Percentiles rank a stretch among this genome's conserved stretches.
phyloP scores from a whole-genome alignment of 768 basidiomycete species.

The Rhizopogon sp. region DNA sequence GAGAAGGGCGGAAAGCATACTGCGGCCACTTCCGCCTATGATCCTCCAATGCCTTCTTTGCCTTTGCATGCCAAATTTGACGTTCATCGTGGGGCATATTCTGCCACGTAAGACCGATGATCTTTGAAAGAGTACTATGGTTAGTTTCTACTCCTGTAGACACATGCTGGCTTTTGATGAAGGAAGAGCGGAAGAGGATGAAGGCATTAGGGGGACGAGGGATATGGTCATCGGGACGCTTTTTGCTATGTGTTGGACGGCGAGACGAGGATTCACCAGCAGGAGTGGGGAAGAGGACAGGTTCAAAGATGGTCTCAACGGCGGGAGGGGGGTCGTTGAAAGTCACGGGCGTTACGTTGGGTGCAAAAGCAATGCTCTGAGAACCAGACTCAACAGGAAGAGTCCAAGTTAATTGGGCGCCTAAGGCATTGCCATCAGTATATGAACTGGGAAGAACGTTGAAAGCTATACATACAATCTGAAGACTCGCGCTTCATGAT shows the following conservation, averaged over 20 bases:
- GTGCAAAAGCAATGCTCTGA: slow-evolving; percentile 48
- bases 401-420: slow-evolving; percentile 43
- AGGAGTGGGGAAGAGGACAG: slow-evolving; percentile 55
- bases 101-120: slow-evolving; percentile 81
- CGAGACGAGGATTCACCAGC: slow-evolving; percentile 30
- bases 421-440: slow-evolving; percentile 21
- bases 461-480: slow-evolving; percentile 28
- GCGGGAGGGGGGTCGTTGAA: slow-evolving; percentile 45
- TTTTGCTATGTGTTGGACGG: slow-evolving; percentile 55
- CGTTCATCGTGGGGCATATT: slow-evolving; percentile 71
- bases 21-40: slow-evolving; percentile 68
- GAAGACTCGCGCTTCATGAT: slow-evolving; percentile 23
- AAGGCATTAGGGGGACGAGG: slow-evolving; percentile 85
- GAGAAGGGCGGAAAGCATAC: slow-evolving; percentile 69
- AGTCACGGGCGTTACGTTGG: slow-evolving; percentile 53
- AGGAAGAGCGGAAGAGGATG: slow-evolving; percentile 81
- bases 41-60: slow-evolving; percentile 66
- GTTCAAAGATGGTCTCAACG: slow-evolving; percentile 33
- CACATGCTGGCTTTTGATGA: slow-evolving; percentile 76
- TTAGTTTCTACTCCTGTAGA: slow-evolving; percentile 76
- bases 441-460: neutral
- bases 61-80: slow-evolving; percentile 73
- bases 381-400: slow-evolving; percentile 35
- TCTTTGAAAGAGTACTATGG: slow-evolving; percentile 80
- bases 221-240: slow-evolving; percentile 71